Evolutionary conservation across 2,329 filamentous ascomycete genomes (phyloP), one percentile per base, ranked within the genome.

Genomic region (Juglanconis oblonga): DNA sequence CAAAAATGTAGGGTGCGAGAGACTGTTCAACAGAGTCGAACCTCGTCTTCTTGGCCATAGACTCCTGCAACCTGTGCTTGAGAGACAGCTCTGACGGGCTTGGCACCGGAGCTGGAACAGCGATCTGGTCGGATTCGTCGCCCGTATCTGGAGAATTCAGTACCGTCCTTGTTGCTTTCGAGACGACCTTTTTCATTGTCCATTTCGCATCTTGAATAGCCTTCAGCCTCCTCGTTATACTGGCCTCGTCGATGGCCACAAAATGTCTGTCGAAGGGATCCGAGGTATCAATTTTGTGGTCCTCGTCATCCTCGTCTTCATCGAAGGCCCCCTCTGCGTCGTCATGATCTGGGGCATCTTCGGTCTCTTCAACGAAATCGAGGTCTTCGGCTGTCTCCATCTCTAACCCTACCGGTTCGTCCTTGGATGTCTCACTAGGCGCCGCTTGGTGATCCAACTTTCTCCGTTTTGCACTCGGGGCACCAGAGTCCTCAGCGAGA

Each of bases 181-280:
- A 64, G 45, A 77, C 69, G 1, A 73, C 68, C 63, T 84, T 81
- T 53, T 78, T 78, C 5, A 76, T 79, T 3, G 75, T 68, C 80
- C 85, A 88, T 31, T 81, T 73, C 13, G 77, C 77, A 5, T 77
- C 73, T 61, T 83, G 74, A 32, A 83, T 73, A 0, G 79, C 77
- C 57, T 78, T 76, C 7, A 88, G 68, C n/a, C 77, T 83, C 65
- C 76, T 75, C 1, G 81, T 76, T 7, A 92, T 75, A 47, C 82
- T 74, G 5, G 81, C 79, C 52, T 89, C 84, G 50, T 93, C 83
- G 0, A 87, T 85, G 47, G 80, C 80, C 38, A 86, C 84, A 71
- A 96, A 96, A 74, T 97, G 94, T 7, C 79, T 76, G 64, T 95
- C 89, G 69, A 96, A 97, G 0, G 91, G 89, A 71, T 96, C 90